These are phyloP conservation scores for Gastrolobium villosum DNA, from an alignment of 306 rosid species.

Conservation along the genomic window DNA sequence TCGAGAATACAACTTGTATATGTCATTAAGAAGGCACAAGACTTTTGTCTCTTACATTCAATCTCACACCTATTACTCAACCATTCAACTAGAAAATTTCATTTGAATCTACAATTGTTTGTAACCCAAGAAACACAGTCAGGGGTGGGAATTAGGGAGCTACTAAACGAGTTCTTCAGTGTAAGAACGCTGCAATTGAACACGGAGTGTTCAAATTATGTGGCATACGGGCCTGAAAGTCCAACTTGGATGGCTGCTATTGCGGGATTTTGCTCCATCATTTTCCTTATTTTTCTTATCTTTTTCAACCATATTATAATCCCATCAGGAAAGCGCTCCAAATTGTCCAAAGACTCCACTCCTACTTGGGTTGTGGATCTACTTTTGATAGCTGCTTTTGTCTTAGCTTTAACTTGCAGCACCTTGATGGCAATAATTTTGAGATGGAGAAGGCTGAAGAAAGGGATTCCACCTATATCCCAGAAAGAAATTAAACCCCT, in stretches of 20 bases:
- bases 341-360: constrained; percentile 57
- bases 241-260: constrained; percentile 70
- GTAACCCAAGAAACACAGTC: constrained; percentile 79
- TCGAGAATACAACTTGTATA: constrained; percentile 69
- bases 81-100: constrained; percentile 54
- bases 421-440: constrained; percentile 56
- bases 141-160: constrained; percentile 56
- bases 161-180: constrained; percentile 54
- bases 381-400: constrained; percentile 68
- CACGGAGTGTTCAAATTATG: constrained; percentile 55
- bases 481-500: constrained; percentile 51
- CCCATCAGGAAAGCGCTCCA: constrained; percentile 58
- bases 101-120: constrained; percentile 67
- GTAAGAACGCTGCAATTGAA: constrained; percentile 63
- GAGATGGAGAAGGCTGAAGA: constrained; percentile 75
- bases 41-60: constrained; percentile 68
- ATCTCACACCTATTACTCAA: constrained; percentile 64
- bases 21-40: constrained; percentile 72
- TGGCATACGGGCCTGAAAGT: constrained; percentile 72
- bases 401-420: constrained; percentile 60
- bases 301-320: constrained; percentile 64
- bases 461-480: constrained; percentile 51
- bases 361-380: constrained; percentile 78
- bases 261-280: constrained; percentile 63
- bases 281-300: constrained; percentile 61